Conservation (phyloP, 306 rosid species). For the Vigna nakashimae region DNA sequence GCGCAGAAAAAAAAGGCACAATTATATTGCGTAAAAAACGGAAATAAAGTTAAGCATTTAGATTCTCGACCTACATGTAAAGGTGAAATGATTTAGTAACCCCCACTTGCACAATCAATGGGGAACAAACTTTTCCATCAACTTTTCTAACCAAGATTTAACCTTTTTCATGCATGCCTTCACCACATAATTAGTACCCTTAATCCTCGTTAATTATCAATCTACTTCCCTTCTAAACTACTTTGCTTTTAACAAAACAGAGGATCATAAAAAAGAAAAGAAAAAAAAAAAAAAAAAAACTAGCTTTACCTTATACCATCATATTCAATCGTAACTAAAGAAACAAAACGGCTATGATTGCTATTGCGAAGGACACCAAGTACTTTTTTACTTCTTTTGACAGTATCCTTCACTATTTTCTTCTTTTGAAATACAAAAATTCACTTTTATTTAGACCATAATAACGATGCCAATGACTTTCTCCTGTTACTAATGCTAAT, state of each 20-base stretch:
- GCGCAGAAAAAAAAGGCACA: background rate
- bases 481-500: background rate
- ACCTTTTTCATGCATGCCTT: constrained; percentile 39
- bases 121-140: constrained; percentile 43
- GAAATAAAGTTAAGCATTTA: background rate
- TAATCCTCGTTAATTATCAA: constrained; percentile 4
- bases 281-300: background rate
- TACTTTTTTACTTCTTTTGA: no score
- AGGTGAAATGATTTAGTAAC: constrained; percentile 4
- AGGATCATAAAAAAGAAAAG: background rate
- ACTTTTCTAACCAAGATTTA: constrained; percentile 33
- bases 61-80: background rate
- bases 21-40: no score
- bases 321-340: constrained; percentile 30
- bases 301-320: constrained; percentile 14
- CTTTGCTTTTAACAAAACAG: background rate
- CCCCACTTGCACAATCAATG: constrained; percentile 43
- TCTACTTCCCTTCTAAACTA: no score
- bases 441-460: no score
- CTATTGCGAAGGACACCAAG: no score
- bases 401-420: no score
- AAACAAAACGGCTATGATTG: constrained; percentile 6
- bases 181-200: background rate
- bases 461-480: no score
- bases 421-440: no score